Percentiles rank a stretch among this genome's conserved stretches.
Evolutionary conservation across 768 basidiomycete genomes (phyloP).

Genomic region (Mycena capillaripes): DNA sequence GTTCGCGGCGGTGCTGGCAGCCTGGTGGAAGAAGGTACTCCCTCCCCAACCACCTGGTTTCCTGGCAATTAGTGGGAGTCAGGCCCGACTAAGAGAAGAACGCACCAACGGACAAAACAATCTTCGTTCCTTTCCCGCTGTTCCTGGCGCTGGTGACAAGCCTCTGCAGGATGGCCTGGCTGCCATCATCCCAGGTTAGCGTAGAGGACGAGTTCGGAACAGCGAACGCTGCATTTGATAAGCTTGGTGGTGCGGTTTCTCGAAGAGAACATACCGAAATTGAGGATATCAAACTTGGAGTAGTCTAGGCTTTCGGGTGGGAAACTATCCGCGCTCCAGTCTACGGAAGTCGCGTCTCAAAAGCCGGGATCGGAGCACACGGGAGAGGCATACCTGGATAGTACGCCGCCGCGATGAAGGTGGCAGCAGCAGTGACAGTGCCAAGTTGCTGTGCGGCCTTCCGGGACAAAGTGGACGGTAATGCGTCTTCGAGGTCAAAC

Average conservation of each 20-base stretch:
- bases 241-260: too few relatives aligned
- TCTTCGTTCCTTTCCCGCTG: constrained; percentile 61
- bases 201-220: constrained; percentile 61
- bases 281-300: constrained; percentile 64
- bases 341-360: constrained; percentile 38
- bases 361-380: constrained; percentile 18
- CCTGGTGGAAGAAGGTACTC: constrained; percentile 63
- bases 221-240: constrained; percentile 61
- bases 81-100: constrained; percentile 46
- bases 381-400: constrained; percentile 46
- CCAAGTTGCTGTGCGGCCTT: constrained; percentile 30
- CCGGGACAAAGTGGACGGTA: constrained; percentile 61
- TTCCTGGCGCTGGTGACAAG: constrained; percentile 62
- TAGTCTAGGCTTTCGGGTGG: constrained; percentile 58
- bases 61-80: constrained; percentile 9
- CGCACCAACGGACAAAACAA: constrained; percentile 65
- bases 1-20: constrained; percentile 53
- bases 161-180: constrained; percentile 56
- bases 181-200: constrained; percentile 58
- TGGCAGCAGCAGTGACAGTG: constrained; percentile 15
- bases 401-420: constrained; percentile 47
- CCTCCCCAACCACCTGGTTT: constrained; percentile 66
- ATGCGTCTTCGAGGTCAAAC: constrained; percentile 60
- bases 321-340: constrained; percentile 35
- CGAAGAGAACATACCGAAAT: constrained; percentile 47